Evolutionary conservation across 2,329 filamentous ascomycete species (phyloP), one percentile per base, ranked within the genome.

Genomic region (Fusarium sterilihyphosum): DNA sequence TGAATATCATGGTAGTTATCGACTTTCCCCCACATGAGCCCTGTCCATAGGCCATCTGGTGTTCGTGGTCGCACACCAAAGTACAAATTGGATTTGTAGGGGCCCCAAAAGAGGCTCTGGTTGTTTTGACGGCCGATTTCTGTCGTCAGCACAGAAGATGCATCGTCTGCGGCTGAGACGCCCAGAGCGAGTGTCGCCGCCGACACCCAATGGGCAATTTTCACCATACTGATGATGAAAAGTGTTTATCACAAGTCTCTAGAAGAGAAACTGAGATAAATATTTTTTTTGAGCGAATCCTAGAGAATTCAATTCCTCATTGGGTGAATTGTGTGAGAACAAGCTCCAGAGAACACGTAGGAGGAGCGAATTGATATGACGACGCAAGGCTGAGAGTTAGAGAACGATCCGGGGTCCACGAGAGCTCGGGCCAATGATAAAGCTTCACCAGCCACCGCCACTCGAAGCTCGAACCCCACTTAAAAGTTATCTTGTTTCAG

Each of bases 51-150:
- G 78, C 94, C 95, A 81, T 95, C 91, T 0, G 95, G 93, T 57
- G 96, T 87, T 67, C 95, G 89, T 52, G 96, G 94, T 26, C 94
- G 89, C 41, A 98, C 90, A 5, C 96, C 96, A 85, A 98, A 98
- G 84, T 98, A 98, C 50, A 98, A 84, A 80, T 98, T 98, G 1
- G 96, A 93, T 77, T 94, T 91, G 85, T 98, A 99, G 4, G 96
- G 94, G 1, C 96, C 96, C 96, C 96, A 99, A 85, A 98, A 88
- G 77, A 99, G 87, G 79, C 93, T 96, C 80, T 97, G 89, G 83
- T 98, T 98, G 79, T 90, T 90, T 71, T 86, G 81, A 20, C 87
- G 86, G 40, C 83, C 85, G 69, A 89, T 83, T 78, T 90, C 87
- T 71, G 81, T 82, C 49, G 83, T 85, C 43, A 89, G 79, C 61